phyloP scores from a whole-genome alignment of 352 stramenopile species.

The Plasmopara halstedii region DNA sequence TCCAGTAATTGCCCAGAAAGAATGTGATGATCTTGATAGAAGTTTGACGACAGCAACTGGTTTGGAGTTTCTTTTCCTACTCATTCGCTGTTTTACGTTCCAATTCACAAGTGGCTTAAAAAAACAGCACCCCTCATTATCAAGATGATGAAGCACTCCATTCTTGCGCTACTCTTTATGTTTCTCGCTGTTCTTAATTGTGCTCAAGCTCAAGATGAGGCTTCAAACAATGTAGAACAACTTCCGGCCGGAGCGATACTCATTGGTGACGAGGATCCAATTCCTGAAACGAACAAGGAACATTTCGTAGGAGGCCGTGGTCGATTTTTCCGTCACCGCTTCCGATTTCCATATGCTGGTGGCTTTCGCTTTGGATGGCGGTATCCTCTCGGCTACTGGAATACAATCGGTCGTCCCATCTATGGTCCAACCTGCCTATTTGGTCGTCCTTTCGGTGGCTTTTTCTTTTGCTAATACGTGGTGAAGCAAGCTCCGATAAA shows the following conservation, averaged over 20 bases:
- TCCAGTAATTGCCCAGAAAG: no score
- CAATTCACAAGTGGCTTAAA: neutral
- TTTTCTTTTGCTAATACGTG: conserved; percentile 34
- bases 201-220: neutral
- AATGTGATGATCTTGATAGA: no score
- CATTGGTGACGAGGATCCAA: neutral
- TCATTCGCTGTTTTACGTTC: neutral
- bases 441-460: conserved; percentile 20
- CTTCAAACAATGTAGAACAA: neutral
- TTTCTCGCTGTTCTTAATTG: neutral
- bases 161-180: neutral
- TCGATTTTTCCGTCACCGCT: neutral
- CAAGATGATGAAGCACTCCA: neutral
- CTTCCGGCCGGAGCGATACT: neutral
- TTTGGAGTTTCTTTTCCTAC: no score
- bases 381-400: conserved; percentile 26
- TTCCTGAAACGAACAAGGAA: neutral
- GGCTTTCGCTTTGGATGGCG: neutral
- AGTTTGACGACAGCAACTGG: no score
- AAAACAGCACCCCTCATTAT: neutral
- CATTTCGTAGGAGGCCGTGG: neutral
- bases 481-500: neutral
- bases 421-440: conserved; percentile 27
- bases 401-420: conserved; percentile 24
- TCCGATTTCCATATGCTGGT: neutral